These are phyloP conservation scores for Corinectria fuckeliana DNA, from an alignment of 2,329 filamentous ascomycete genomes.

Conservation along the genomic window DNA sequence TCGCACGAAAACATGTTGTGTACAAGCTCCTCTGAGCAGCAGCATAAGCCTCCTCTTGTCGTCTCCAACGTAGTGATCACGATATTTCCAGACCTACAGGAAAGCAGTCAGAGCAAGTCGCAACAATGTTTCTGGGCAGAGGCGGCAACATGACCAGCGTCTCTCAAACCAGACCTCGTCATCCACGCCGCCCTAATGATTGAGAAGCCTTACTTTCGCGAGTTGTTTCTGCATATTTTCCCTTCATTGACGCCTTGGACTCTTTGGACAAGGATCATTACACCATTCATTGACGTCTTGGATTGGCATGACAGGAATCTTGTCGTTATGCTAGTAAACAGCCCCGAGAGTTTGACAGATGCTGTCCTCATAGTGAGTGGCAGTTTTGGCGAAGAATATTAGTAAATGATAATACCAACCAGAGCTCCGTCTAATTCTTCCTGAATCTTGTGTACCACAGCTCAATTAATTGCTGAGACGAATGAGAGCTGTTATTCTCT, in stretches of 20 bases:
- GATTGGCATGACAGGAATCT: neutral
- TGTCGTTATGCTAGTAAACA: neutral
- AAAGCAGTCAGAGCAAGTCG: neutral
- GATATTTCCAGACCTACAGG: neutral
- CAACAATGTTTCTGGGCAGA: neutral
- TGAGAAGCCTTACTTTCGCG: neutral
- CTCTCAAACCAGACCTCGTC: neutral
- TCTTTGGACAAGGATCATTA: neutral
- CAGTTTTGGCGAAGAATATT: neutral
- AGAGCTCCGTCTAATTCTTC: neutral
- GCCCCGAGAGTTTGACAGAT: neutral
- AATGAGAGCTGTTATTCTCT: neutral
- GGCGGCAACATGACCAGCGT: neutral
- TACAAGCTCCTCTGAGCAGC: no score
- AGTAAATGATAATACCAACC: neutral
- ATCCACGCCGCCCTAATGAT: neutral
- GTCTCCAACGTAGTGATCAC: neutral
- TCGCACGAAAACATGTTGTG: neutral
- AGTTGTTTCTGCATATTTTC: neutral
- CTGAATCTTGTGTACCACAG: neutral
- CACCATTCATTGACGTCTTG: neutral
- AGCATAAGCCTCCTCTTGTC: neutral
- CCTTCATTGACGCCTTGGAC: neutral
- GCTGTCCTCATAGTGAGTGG: neutral
- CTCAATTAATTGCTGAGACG: neutral